phyloP scores from a whole-genome alignment of 73 alveolate species.

The Blepharisma japonicum region DNA sequence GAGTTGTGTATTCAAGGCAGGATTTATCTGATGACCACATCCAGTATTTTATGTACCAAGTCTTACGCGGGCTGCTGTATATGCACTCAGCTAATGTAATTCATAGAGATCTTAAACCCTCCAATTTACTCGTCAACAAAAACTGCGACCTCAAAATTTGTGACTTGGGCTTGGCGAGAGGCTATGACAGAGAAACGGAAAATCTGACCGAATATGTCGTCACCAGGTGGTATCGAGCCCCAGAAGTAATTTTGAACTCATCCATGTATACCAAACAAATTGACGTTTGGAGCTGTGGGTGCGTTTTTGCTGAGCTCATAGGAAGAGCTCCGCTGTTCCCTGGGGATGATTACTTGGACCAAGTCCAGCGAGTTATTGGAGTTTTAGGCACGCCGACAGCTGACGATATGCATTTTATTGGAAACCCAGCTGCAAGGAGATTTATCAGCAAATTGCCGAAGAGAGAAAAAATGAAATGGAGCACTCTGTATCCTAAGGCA shows the following conservation, averaged over 20 bases:
- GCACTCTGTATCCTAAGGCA: slow-evolving; percentile 54
- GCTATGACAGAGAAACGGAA: slow-evolving; percentile 55
- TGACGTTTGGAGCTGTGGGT: slow-evolving; percentile 92
- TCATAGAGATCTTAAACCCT: slow-evolving; percentile 78
- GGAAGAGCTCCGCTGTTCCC: slow-evolving; percentile 84
- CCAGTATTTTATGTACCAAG: slow-evolving; percentile 63
- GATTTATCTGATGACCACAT: slow-evolving; percentile 69
- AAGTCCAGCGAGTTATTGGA: slow-evolving; percentile 62
- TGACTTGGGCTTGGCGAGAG: slow-evolving; percentile 85
- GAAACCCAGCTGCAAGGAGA: slow-evolving; percentile 59
- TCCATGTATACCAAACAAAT: slow-evolving; percentile 77
- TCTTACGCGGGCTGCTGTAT: slow-evolving; percentile 71
- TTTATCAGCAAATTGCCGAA: slow-evolving; percentile 52
- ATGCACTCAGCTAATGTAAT: slow-evolving; percentile 62
- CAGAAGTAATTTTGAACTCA: slow-evolving; percentile 76
- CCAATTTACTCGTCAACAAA: slow-evolving; percentile 72
- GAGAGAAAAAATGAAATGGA: slow-evolving; percentile 42
- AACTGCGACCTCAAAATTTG: slow-evolving; percentile 77
- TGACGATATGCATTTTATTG: slow-evolving; percentile 67
- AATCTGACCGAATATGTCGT: slow-evolving; percentile 87
- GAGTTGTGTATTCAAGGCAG: slow-evolving; percentile 64
- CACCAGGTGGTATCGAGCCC: slow-evolving; percentile 92
- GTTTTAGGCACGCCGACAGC: slow-evolving; percentile 70
- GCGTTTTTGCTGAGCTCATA: slow-evolving; percentile 83
- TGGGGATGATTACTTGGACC: slow-evolving; percentile 77